Percentiles rank a stretch among this genome's conserved stretches.
Conservation (phyloP, 768 basidiomycete genomes). For the Podaxis sp. region DNA sequence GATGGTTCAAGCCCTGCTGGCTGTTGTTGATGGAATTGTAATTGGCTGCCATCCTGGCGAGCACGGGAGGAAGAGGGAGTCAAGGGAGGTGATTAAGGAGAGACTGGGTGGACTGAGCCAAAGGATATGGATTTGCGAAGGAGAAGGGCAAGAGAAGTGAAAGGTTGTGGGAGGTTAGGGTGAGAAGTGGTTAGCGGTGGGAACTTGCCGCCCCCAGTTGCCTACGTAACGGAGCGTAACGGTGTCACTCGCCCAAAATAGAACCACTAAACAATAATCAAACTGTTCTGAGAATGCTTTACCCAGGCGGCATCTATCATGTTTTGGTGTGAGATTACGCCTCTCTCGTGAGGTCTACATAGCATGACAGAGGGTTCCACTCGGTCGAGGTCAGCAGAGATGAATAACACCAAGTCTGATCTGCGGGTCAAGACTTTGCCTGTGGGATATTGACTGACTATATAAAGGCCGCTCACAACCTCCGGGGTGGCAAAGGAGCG, state of each 20-base stretch:
- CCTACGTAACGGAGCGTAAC: not conserved
- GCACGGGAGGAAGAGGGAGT: not conserved
- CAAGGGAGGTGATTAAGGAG: not conserved
- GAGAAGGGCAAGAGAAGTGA: not conserved
- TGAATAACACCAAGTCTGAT: not conserved
- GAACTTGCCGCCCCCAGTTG: not conserved
- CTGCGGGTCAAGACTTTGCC: not conserved
- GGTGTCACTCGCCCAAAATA: not conserved
- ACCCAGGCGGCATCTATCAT: not conserved
- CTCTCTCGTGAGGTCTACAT: not conserved
- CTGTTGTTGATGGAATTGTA: conserved; percentile 11
- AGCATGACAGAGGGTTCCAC: not conserved
- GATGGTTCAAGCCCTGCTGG: conserved; percentile 12
- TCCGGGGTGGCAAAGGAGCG: not conserved
- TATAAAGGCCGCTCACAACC: conserved; percentile 1
- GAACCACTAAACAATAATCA: not conserved
- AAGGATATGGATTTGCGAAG: not conserved
- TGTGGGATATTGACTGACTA: not conserved
- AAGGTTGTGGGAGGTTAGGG: not conserved
- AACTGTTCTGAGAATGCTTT: not conserved
- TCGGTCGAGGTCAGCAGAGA: not conserved
- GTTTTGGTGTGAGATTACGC: not conserved
- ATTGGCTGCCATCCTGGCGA: conserved; percentile 11
- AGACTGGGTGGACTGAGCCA: conserved; percentile 12
- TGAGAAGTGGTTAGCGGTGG: not conserved